These are phyloP conservation scores for Aureoboletus auriporus DNA, from an alignment of 768 basidiomycete genomes.

Conservation along the genomic window DNA sequence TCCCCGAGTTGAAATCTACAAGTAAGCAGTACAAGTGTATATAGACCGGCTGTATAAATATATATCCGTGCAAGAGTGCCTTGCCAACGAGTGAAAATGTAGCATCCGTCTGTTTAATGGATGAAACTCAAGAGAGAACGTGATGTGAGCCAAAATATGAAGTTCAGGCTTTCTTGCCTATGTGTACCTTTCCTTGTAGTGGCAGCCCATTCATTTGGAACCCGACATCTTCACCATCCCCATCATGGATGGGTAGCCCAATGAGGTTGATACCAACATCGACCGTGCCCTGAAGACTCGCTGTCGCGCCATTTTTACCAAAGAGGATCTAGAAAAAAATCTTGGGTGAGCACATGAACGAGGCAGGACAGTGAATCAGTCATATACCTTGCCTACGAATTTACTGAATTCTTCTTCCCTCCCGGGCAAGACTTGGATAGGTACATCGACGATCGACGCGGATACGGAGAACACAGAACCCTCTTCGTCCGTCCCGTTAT, in stretches of 20 bases:
- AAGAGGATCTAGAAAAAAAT: conserved; percentile 56
- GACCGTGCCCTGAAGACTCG: conserved; percentile 63
- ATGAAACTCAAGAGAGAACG: background rate
- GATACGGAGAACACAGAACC: conserved; percentile 56
- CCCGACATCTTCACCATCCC: conserved; percentile 34
- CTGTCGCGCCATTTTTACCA: conserved; percentile 56
- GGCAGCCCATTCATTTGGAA: conserved; percentile 63
- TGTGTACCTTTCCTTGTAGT: conserved; percentile 59
- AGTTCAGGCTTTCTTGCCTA: conserved; percentile 50
- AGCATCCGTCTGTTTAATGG: background rate
- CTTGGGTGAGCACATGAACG: conserved; percentile 1
- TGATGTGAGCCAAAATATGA: background rate
- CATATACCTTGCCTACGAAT: conserved; percentile 69
- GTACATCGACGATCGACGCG: conserved; percentile 68
- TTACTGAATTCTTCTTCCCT: conserved; percentile 70
- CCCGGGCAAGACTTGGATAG: conserved; percentile 74
- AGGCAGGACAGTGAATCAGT: background rate
- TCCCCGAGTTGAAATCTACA: conserved; percentile 16
- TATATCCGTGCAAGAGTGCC: conserved; percentile 7
- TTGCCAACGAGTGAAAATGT: conserved; percentile 3
- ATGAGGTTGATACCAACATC: conserved; percentile 56
- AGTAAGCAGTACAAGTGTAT: conserved; percentile 10
- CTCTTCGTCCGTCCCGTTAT: conserved; percentile 41
- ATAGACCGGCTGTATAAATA: conserved; percentile 10
- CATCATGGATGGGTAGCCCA: conserved; percentile 53